Evolutionary conservation across 345 rosid genomes (phyloP).

Genomic region (Noccaea bulbosa): DNA sequence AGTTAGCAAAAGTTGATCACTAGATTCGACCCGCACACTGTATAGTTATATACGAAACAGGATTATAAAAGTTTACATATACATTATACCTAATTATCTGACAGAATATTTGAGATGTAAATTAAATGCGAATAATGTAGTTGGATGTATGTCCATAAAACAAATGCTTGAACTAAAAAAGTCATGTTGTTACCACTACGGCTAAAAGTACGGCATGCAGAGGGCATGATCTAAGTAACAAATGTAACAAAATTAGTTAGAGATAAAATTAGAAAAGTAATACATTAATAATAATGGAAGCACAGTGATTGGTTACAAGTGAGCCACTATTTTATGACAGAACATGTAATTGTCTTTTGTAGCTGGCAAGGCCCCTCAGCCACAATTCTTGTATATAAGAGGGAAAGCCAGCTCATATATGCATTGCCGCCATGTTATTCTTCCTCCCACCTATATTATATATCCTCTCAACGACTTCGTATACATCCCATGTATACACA

Average conservation of each 20-base stretch:
- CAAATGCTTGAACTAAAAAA: slow-evolving; percentile 18
- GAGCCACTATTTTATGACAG: slow-evolving; percentile 5
- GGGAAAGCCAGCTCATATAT: slow-evolving; percentile 31
- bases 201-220: slow-evolving; percentile 33
- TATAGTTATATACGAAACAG: no score
- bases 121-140: slow-evolving; percentile 17
- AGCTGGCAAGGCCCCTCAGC: slow-evolving; percentile 40
- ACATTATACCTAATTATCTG: no score
- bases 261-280: not conserved
- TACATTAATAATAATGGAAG: slow-evolving; percentile 8
- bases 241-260: slow-evolving; percentile 14
- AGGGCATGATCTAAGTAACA: slow-evolving; percentile 32
- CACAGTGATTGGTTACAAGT: slow-evolving; percentile 38
- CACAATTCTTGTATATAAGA: slow-evolving; percentile 16
- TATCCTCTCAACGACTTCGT: slow-evolving; percentile 16
- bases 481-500: not conserved
- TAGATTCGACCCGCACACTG: not conserved
- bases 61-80: not conserved
- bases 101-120: not conserved
- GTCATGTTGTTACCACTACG: slow-evolving; percentile 33
- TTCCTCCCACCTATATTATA: slow-evolving; percentile 24
- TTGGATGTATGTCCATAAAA: slow-evolving; percentile 25
- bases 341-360: slow-evolving; percentile 20
- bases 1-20: not conserved
- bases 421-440: slow-evolving; percentile 9